Base-by-base conservation (phyloP, 2,329 filamentous ascomycete genomes). In the Phialophora chinensis region DNA sequence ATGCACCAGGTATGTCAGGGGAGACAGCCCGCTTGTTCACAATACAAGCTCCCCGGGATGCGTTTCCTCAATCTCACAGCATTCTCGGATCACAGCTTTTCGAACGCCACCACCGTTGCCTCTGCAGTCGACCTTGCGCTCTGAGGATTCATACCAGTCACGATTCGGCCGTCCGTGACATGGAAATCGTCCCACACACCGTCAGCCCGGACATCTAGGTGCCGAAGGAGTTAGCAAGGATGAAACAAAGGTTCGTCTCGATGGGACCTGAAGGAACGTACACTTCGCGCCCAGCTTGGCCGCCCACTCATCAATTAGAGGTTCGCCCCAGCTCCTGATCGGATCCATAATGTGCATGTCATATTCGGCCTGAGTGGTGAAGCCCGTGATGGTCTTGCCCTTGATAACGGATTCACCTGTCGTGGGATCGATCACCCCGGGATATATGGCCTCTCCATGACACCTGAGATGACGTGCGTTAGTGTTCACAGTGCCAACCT, bases 91-190 rank as follows among this genome's bases (percentile, higher is more conserved):
- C 42, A 79, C 52, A 79, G 71, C 60, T 74, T 74, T 17, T 81
- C 74, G 67, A 80, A 82, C 5, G 74, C 77, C 35, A 75, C 73
- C 20, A 81, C 77, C 1, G 73, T 77, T 56, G 79, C 79, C 57
- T 74, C 71, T 10, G 79, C 79, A 35, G 79, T 80, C 8, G 77
- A 77, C 11, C 60, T 68, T 7, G 80, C 76, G 69, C 80, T 82
- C 7, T 77, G 76, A 4, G 80, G 79, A 69, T 81, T 82, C 70
- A 77, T 74, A 1, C 80, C 80, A 17, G 79, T 82, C 42, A 82
- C 74, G 17, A 82, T 69, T 10, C 77, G 74, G 4, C 78, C 79
- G 68, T 80, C 77, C 23, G 76, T 73, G 38, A 75, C 67, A 63
- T 74, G 70, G 58, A 74, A 75, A 58, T 75, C 73, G 69, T 75